Conservation (phyloP, 164 flowering plant genomes). For the Warburgia ugandensis region DNA sequence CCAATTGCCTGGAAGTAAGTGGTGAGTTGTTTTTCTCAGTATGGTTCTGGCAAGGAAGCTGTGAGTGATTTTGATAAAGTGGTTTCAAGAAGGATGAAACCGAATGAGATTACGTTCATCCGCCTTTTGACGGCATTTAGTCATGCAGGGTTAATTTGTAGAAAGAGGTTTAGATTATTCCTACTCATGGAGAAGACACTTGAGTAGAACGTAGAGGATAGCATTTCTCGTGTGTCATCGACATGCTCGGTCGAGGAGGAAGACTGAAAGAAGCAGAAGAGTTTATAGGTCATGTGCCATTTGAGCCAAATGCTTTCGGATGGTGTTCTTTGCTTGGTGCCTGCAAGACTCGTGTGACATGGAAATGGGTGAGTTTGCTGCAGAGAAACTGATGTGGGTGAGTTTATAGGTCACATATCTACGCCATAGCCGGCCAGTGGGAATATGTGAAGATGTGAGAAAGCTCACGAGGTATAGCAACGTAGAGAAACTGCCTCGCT, state of each 20-base stretch:
- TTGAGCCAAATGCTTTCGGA: slow-evolving; percentile 43
- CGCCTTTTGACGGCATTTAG: slow-evolving; percentile 44
- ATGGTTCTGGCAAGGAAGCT: slow-evolving; percentile 44
- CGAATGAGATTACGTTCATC: slow-evolving; percentile 39
- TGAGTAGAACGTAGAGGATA: slow-evolving; percentile 33
- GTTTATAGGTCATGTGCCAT: slow-evolving; percentile 37
- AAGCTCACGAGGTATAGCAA: slow-evolving; percentile 35
- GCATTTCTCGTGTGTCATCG: slow-evolving; percentile 51
- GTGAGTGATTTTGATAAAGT: slow-evolving; percentile 24
- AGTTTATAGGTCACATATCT: slow-evolving; percentile 48
- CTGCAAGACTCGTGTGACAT: slow-evolving; percentile 37
- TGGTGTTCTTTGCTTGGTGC: slow-evolving; percentile 50
- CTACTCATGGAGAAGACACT: slow-evolving; percentile 24
- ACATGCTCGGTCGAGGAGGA: slow-evolving; percentile 47
- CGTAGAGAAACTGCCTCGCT: slow-evolving; percentile 49
- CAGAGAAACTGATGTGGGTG: slow-evolving; percentile 35
- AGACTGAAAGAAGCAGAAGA: slow-evolving; percentile 42
- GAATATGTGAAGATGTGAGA: slow-evolving; percentile 42
- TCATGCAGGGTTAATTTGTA: slow-evolving; percentile 55
- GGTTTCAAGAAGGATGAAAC: slow-evolving; percentile 30
- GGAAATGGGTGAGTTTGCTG: slow-evolving; percentile 42
- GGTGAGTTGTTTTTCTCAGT: slow-evolving; percentile 38
- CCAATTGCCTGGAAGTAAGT: slow-evolving; percentile 44
- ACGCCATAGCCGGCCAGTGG: slow-evolving; percentile 39
- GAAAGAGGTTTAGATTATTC: slow-evolving; percentile 45